A percentile compares a stretch with the other conserved stretches of the same genome.
Evolutionary conservation across 371 early-diverging fungal species (phyloP).

Genomic region (Capillidium heterosporum): DNA sequence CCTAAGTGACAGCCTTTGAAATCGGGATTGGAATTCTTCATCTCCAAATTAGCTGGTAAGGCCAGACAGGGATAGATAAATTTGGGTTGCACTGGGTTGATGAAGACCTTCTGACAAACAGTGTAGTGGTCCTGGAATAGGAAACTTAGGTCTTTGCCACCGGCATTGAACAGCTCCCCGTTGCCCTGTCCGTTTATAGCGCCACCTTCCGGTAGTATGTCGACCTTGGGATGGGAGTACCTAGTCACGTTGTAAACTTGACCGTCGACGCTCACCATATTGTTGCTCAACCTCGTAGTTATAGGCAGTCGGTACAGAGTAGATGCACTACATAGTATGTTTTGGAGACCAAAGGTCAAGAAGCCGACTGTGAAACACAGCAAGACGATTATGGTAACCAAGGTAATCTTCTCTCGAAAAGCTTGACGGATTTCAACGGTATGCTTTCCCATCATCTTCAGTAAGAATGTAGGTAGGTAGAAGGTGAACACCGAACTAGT

Average conservation of each 20-base stretch:
- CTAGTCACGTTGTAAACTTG: constrained; percentile 2
- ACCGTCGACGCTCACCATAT: not conserved
- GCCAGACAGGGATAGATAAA: constrained; percentile 44
- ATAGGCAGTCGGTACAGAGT: constrained; percentile 9
- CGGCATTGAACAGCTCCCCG: constrained; percentile 29
- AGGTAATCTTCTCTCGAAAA: constrained; percentile 69
- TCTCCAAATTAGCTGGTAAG: constrained; percentile 21
- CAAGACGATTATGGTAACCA: constrained; percentile 44
- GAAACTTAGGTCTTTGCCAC: constrained; percentile 55
- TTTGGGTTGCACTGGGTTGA: constrained; percentile 13
- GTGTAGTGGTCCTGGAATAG: constrained; percentile 52
- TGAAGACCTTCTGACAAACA: constrained; percentile 32
- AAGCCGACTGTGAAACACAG: constrained; percentile 56
- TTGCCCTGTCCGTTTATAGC: constrained; percentile 15
- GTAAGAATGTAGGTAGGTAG: constrained; percentile 5
- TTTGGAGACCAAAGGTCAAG: constrained; percentile 51
- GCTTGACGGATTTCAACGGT: constrained; percentile 42
- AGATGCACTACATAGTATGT: constrained; percentile 23
- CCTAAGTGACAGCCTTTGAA: constrained; percentile 46
- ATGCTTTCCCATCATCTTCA: constrained; percentile 12
- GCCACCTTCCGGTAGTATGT: constrained; percentile 7
- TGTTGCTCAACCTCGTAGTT: not conserved
- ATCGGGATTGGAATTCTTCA: constrained; percentile 24
- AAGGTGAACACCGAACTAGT: constrained; percentile 2
- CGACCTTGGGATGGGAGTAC: constrained; percentile 19